Base-by-base conservation (phyloP, 441 rosid species). In the Populus hybrid region DNA sequence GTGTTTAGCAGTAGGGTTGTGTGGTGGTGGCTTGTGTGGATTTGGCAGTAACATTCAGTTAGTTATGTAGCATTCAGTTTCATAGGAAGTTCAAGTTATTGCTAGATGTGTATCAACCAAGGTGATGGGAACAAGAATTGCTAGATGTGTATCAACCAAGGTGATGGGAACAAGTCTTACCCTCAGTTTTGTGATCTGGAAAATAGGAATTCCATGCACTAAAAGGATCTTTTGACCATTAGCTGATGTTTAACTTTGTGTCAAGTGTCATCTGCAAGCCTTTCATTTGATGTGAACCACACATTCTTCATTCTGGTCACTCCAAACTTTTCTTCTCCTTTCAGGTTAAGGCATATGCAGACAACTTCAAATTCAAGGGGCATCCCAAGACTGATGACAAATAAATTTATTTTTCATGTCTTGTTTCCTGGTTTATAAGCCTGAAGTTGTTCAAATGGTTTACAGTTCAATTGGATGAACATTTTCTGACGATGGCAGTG, bases 291-390 rank as follows among this genome's bases (percentile, higher is more conserved):
- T 75, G 66, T 35, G 38, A 23, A 21, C n/a, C 16, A 7, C 53
- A 75, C 30, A 46, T 53, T 18, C 21, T 2, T 18, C 61, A 46
- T 5, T 18, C 61, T 53, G 7, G 21, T 6, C 61, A 46, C 4
- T 50, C 21, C 19, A 9, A 64, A 67, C 18, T 53, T 61, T 74
- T 68, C 64, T 75, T 53, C 6, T 70, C 57, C 16, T 73, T 84
- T 80, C 91, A 95, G 97, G 87, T 81, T 7, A 94, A 91, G 85
- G 73, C 97, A 19, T 94, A 92, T 86, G 91, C 98, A 0, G 98
- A 94, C 78, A 94, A 94, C 91, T 94, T 94, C 91, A 92, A 92
- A 80, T 94, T 91, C 89, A 95, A 90, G 87, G 98, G 97, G 86
- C 84, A 75, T 9, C 88, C 92, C 7, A 85, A 87, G 80, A 50